Conservation (phyloP, 2,329 filamentous ascomycete species). For the Fusarium gaditjirri region DNA sequence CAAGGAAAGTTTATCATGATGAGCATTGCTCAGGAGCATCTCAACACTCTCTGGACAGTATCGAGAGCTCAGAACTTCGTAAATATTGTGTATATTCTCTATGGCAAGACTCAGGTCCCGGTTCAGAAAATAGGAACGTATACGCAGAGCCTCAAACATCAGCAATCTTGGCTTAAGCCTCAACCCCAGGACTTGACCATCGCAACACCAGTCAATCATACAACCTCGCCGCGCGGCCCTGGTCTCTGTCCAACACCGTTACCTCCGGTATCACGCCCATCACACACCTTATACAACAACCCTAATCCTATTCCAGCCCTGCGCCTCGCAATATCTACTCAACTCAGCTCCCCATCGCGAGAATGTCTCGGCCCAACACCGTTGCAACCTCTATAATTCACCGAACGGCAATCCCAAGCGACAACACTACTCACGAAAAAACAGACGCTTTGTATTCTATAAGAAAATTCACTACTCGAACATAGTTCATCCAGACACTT, state of each 20-base stretch:
- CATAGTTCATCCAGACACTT: slow-evolving; percentile 31
- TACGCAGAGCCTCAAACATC: too few relatives aligned
- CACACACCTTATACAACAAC: neutral
- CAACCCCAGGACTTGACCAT: neutral
- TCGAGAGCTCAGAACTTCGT: too few relatives aligned
- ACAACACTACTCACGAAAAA: neutral
- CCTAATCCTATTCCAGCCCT: neutral
- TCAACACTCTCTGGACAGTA: too few relatives aligned
- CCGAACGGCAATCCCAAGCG: slow-evolving; percentile 9
- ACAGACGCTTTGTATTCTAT: slow-evolving; percentile 33
- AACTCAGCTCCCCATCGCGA: slow-evolving; percentile 14
- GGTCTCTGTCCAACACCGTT: slow-evolving; percentile 10
- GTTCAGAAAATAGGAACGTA: too few relatives aligned
- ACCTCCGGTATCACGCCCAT: neutral
- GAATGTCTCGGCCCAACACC: slow-evolving; percentile 21
- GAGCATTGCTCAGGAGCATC: too few relatives aligned
- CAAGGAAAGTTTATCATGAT: neutral
- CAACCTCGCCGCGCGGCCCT: slow-evolving; percentile 27
- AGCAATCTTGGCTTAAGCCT: too few relatives aligned
- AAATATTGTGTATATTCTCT: too few relatives aligned
- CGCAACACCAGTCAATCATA: neutral
- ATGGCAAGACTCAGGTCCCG: too few relatives aligned
- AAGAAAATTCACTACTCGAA: slow-evolving; percentile 20
- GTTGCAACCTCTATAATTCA: slow-evolving; percentile 12
- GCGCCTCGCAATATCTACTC: neutral